Base-by-base conservation (phyloP, 805 yeast genomes). In the Lipomyces kockii region DNA sequence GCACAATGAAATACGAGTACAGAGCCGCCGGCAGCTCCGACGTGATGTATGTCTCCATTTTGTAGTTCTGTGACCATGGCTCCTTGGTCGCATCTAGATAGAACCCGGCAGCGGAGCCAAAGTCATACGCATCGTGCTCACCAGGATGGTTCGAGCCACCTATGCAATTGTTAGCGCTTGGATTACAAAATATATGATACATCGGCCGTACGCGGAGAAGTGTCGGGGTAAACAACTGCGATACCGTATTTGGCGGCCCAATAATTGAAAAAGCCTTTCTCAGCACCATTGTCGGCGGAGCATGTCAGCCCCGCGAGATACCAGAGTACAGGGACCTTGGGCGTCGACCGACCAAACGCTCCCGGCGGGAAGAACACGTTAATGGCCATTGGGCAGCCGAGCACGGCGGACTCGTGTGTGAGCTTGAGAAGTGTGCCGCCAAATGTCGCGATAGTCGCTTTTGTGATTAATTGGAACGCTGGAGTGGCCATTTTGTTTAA, bases 31-130 rank as follows among this genome's bases (percentile, higher is more conserved):
- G 88, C 67, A 94, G 82, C 77, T 94, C 99, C 51, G 84, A 78
- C 73, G 87, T 88, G 34, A 94, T 86, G 75, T 94, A 94, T 3
- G 89, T 83, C 80, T 89, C 91, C 98, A 95, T 95, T 66, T 87
- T 85, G 82, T 92, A 94, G 80, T 93, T 84, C 57, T 82, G 78
- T 60, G 78, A 77, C 89, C 89, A 94, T 32, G 92, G 92, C 51
- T 83, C 87, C 66, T 84, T 81, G 12, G 91, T 87, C 12, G 98
- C 91, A 79, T 95, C 89, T 61, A 95, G 85, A 76, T 95, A 94
- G 81, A 94, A 95, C 0, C 98, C 97, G 43, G 99, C 99, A 53
- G 97, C 97, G 1, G 92, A 83, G 29, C 99, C 99, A 76, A 94
- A 91, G 77, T 92, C 97, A 87, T 89, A 95, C 20, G 86, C 78